These are phyloP conservation scores for Zarea fungicola DNA, from an alignment of 2,329 filamentous ascomycete genomes.

Conservation along the genomic window DNA sequence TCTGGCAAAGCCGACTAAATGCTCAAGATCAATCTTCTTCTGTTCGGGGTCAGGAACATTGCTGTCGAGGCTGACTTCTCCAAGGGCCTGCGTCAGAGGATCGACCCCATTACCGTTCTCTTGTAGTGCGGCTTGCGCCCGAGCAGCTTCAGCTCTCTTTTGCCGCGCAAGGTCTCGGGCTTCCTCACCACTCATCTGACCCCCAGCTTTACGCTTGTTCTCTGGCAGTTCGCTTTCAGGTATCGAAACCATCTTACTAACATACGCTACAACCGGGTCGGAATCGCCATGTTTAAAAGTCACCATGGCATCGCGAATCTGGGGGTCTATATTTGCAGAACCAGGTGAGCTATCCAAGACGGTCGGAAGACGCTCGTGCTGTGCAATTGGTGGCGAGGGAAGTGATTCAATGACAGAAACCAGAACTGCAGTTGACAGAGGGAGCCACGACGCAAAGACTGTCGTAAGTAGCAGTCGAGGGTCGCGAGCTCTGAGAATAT, in stretches of 20 bases:
- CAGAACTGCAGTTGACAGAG: constrained; percentile 83
- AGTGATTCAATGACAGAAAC: constrained; percentile 93
- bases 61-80: constrained; percentile 55
- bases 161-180: constrained; percentile 80
- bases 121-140: constrained; percentile 59
- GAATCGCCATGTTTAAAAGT: constrained; percentile 65
- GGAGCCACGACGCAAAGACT: constrained; percentile 85
- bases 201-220: constrained; percentile 69
- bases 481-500: constrained; percentile 78
- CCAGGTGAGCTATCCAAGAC: constrained; percentile 78
- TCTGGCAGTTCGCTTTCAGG: constrained; percentile 87
- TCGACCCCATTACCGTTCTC: constrained; percentile 41
- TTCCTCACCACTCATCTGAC: constrained; percentile 79
- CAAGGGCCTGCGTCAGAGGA: constrained; percentile 56
- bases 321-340: constrained; percentile 60
- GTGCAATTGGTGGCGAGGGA: constrained; percentile 75
- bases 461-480: constrained; percentile 77
- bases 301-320: constrained; percentile 74
- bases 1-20: constrained; percentile 89
- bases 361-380: constrained; percentile 72
- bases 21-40: constrained; percentile 68
- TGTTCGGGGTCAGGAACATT: constrained; percentile 42
- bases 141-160: constrained; percentile 84
- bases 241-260: constrained; percentile 97
- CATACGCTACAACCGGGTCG: constrained; percentile 84